Evolutionary conservation across 192 early-diverging fungal species (phyloP), one percentile per base, ranked within the genome.

Genomic region (Funneliformis geosporum): DNA sequence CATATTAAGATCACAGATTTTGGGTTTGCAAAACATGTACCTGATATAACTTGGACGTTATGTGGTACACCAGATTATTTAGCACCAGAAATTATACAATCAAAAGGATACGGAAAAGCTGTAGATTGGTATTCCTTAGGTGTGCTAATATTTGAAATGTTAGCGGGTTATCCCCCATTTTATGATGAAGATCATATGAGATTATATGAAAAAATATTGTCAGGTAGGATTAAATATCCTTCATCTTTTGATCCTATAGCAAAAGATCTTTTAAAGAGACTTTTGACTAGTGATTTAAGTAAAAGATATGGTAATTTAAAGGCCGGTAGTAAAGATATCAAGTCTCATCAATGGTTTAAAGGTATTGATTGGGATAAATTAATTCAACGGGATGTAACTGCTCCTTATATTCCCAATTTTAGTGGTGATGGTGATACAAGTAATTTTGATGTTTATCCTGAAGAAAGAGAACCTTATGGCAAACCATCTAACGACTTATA

Each of bases 101-200:
- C 94, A 70, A 95, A 94, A 83, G 96, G 96, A 33, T 96, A 96
- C 84, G 94, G 95, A 21, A 92, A 93, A 73, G 94, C 96, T 8
- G 96, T 96, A 0, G 96, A 98, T 86, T 98, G 96, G 96, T 98
- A 94, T 90, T 93, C 95, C 61, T 90, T 98, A 80, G 96, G 96
- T 43, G 90, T 98, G 66, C 81, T 98, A 61, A 95, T 98, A 68
- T 96, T 95, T 81, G 95, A 96, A 87, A 98, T 98, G 96, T 88
- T 96, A 39, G 96, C 96, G 8, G 96, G 96, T 64, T 92, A 95
- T 80, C 96, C 96, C 68, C 96, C 96, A 55, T 98, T 98, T 87
- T 95, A 94, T 80, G 96, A 97, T 86, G 96, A 98, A 75, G 95
- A 96, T 82, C 96, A 95, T 82, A 92, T 95, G 84, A 92, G 93